phyloP scores from a whole-genome alignment of 2,329 filamentous ascomycete species.

The Furcasterigmium sp. region DNA sequence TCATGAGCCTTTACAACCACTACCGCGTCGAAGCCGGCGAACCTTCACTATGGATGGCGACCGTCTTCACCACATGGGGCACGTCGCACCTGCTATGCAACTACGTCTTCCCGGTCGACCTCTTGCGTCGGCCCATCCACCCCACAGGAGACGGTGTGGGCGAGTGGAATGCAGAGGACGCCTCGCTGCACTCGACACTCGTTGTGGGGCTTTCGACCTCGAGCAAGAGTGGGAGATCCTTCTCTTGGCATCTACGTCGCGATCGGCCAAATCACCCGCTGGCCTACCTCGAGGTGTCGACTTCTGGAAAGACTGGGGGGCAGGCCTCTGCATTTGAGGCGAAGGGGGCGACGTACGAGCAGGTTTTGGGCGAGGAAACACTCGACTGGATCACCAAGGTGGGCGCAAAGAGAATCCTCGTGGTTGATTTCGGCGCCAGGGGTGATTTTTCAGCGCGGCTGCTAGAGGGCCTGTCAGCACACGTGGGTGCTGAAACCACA shows the following conservation, averaged over 20 bases:
- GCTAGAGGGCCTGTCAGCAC: constrained; percentile 1
- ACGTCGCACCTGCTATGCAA: constrained; percentile 23
- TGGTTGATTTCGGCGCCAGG: constrained; percentile 15
- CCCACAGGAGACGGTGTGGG: constrained; percentile 8
- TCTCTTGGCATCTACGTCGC: constrained; percentile 18
- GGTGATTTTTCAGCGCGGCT: constrained; percentile 2
- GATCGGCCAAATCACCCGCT: constrained; percentile 13
- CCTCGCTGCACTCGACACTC: constrained; percentile 25
- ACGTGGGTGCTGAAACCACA: neutral
- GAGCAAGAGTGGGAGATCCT: constrained; percentile 21
- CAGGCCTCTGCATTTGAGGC: constrained; percentile 2
- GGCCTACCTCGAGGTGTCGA: constrained; percentile 21
- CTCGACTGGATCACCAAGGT: constrained; percentile 9
- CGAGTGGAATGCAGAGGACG: constrained; percentile 21
- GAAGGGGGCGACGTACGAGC: constrained; percentile 9
- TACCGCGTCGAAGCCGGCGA: constrained; percentile 20
- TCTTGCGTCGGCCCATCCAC: constrained; percentile 11
- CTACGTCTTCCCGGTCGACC: constrained; percentile 23
- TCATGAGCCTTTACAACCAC: constrained; percentile 35
- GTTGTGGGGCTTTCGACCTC: constrained; percentile 23
- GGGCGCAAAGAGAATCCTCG: constrained; percentile 11
- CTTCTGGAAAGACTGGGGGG: constrained; percentile 8
- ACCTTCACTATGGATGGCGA: constrained; percentile 5
- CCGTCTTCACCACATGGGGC: constrained; percentile 16
- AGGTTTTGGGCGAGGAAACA: constrained; percentile 1